Evolutionary conservation across 2,329 filamentous ascomycete genomes (phyloP).

Genomic region (Xylariaceae sp.): DNA sequence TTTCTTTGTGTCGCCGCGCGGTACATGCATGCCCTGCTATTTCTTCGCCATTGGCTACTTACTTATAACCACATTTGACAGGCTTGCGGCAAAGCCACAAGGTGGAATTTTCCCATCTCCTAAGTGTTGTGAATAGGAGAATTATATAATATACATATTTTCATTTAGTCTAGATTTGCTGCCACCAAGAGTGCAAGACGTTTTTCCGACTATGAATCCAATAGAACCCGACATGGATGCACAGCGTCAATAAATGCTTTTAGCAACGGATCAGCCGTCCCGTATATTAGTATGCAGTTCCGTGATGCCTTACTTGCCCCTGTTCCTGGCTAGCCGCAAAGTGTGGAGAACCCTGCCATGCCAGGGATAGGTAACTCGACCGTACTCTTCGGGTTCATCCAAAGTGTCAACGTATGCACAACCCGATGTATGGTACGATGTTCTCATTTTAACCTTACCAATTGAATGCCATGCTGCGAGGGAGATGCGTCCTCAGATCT

Average conservation of each 20-base stretch:
- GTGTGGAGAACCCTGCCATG: constrained; percentile 33
- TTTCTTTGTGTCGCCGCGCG: no score
- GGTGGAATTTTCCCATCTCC: no score
- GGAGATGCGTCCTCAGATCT: constrained; percentile 16
- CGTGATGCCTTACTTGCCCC: constrained; percentile 11
- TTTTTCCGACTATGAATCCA: no score
- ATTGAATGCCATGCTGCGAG: constrained; percentile 8
- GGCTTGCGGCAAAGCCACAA: no score
- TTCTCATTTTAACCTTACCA: constrained; percentile 22
- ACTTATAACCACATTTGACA: no score
- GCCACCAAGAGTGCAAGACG: no score
- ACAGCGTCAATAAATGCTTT: constrained; percentile 8
- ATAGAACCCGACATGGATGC: not conserved
- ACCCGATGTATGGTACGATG: constrained; percentile 9
- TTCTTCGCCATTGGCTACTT: no score
- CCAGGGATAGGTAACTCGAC: constrained; percentile 20
- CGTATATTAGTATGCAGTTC: constrained; percentile 6
- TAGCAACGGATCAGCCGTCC: constrained; percentile 19
- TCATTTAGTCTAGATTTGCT: no score
- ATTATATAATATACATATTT: no score
- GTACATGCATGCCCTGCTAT: no score
- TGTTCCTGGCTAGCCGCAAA: constrained; percentile 21
- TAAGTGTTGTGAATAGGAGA: no score
- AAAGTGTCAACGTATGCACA: not conserved
- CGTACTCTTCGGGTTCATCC: constrained; percentile 23